Evolutionary conservation across 352 stramenopile species (phyloP).

Genomic region (Globisporangium polare): DNA sequence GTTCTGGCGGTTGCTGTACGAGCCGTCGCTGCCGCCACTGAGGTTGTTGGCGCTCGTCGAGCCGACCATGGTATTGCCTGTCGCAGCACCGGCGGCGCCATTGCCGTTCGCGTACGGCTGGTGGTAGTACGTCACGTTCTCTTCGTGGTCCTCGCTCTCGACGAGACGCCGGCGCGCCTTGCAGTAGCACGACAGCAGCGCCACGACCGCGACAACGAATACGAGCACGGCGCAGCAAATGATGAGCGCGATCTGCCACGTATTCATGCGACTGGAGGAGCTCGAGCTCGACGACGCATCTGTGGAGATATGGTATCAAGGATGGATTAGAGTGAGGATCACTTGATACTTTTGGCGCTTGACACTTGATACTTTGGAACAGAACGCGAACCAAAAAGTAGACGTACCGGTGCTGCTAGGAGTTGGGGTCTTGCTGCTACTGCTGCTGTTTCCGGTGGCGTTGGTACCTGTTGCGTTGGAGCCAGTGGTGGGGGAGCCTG

Average conservation of each 20-base stretch:
- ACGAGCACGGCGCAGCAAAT: conserved; percentile 51
- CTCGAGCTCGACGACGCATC: conserved; percentile 7
- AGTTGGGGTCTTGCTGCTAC: conserved; percentile 2
- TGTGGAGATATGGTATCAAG: neutral
- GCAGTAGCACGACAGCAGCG: conserved; percentile 57
- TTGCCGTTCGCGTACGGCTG: conserved; percentile 20
- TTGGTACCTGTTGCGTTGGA: neutral
- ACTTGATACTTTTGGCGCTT: neutral
- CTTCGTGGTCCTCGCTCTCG: conserved; percentile 43
- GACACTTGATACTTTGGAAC: neutral
- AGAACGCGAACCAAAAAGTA: neutral
- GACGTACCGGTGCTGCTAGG: neutral
- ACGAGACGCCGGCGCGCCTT: conserved; percentile 43
- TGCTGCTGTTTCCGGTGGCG: neutral
- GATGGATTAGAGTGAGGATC: neutral
- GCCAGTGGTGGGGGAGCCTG: conserved; percentile 3
- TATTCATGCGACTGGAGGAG: conserved; percentile 28
- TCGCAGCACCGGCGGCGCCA: neutral
- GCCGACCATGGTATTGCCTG: neutral
- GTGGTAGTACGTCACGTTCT: conserved; percentile 40
- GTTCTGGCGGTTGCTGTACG: neutral
- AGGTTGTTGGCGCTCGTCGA: conserved; percentile 7
- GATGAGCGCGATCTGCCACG: conserved; percentile 56
- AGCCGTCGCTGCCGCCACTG: neutral
- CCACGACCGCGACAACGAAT: conserved; percentile 43